Base-by-base conservation (phyloP, 208 protist species). In the Blastocrithidia nonstop region DNA sequence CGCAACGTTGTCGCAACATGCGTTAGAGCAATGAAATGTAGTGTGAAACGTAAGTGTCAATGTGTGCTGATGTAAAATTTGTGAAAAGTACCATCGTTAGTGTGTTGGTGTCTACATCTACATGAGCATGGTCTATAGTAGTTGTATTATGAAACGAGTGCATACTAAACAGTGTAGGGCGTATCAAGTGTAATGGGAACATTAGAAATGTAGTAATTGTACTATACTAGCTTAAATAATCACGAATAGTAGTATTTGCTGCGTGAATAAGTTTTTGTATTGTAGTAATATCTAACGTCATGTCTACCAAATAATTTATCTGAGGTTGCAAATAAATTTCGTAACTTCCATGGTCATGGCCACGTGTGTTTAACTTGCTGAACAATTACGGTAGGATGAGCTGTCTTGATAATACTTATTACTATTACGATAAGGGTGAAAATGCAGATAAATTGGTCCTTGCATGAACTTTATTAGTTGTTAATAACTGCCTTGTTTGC, bases 181-280 rank as follows among this genome's bases (percentile, higher is more conserved):
- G 71, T 6, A 77, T 22, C 11, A 82, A 48, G 51, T 88, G 79
- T 13, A 88, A 58, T 13, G 79, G 79, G 28, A 88, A 75, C 25
- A 85, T 46, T 1, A 88, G 25, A 35, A 88, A 57, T 4, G 61
- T 49, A 11, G 62, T 50, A 7, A 85, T 54, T 21, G 65, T 64
- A 37, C 82, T 75, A 13, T 75, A 73, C 7, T 31, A 59, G 1
- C 40, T 51, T 20, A 74, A 50, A 37, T 32, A 41, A 23, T n/a
- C 20, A 23, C 15, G 32, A n/a, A n/a, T n/a, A n/a, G n/a, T n/a
- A n/a, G n/a, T n/a, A n/a, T n/a, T n/a, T n/a, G n/a, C n/a, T n/a
- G n/a, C n/a, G n/a, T n/a, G n/a, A n/a, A n/a, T n/a, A n/a, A n/a
- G n/a, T n/a, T n/a, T n/a, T n/a, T n/a, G n/a, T n/a, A n/a, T n/a